A percentile compares a stretch with the other conserved stretches of the same genome.
Evolutionary conservation across 768 basidiomycete species (phyloP).

Genomic region (Mycena olivaceomarginata): DNA sequence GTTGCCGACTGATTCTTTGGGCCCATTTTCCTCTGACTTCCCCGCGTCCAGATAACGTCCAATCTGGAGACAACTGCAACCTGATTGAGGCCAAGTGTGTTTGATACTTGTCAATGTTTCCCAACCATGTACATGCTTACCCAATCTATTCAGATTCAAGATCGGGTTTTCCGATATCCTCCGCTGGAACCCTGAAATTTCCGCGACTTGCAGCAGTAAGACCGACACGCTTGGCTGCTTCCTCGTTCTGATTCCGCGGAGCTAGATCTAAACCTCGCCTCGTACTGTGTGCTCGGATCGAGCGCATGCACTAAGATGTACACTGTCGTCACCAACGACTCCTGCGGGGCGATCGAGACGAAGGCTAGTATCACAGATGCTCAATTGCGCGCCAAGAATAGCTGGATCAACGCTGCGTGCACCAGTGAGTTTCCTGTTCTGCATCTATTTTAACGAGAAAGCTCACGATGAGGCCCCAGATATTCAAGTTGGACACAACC

Average conservation of each 20-base stretch:
- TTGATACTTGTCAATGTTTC: background rate
- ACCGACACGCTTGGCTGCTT: too few relatives aligned
- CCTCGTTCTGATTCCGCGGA: background rate
- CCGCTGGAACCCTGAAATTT: constrained; percentile 28
- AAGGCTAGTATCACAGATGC: background rate
- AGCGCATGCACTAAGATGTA: constrained; percentile 20
- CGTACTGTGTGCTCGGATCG: background rate
- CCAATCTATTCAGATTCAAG: background rate
- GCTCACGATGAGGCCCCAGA: background rate
- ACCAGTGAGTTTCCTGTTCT: constrained; percentile 1
- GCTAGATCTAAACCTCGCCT: constrained; percentile 10
- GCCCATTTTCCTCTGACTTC: too few relatives aligned
- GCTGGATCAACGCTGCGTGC: constrained; percentile 21
- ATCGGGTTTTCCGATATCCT: constrained; percentile 32
- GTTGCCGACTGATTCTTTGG: background rate
- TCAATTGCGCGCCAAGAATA: constrained; percentile 11
- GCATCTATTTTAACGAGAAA: too few relatives aligned
- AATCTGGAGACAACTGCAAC: constrained; percentile 31
- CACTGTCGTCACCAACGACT: constrained; percentile 16
- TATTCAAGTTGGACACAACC: constrained; percentile 25
- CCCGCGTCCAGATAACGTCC: constrained; percentile 18
- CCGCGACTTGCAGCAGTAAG: constrained; percentile 32
- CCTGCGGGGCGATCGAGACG: constrained; percentile 20
- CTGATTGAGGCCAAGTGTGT: constrained; percentile 26
- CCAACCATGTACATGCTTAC: background rate